Conservation (phyloP, 2,329 filamentous ascomycete genomes). For the Dothistroma pini region DNA sequence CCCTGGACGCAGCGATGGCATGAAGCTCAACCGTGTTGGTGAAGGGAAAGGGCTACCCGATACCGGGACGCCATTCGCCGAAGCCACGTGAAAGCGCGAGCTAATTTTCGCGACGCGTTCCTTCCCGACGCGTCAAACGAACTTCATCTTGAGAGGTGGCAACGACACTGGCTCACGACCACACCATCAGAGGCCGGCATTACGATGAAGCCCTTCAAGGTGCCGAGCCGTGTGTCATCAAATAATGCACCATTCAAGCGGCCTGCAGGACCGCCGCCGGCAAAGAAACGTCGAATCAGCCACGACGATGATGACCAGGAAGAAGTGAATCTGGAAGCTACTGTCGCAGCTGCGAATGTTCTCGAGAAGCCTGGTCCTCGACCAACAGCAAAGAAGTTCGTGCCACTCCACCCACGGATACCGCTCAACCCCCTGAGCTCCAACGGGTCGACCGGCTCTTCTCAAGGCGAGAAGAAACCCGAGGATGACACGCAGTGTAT, state of each 20-base stretch:
- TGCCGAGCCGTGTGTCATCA: slow-evolving; percentile 19
- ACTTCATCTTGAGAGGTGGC: neutral
- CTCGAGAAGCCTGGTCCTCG: slow-evolving; percentile 28
- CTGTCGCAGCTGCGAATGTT: slow-evolving; percentile 28
- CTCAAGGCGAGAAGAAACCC: slow-evolving; percentile 9
- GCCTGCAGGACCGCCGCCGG: slow-evolving; percentile 22
- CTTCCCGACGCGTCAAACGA: neutral
- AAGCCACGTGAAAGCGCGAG: neutral
- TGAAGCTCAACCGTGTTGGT: neutral
- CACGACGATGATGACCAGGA: slow-evolving; percentile 29
- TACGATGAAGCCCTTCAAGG: slow-evolving; percentile 33
- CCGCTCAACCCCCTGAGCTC: slow-evolving; percentile 29
- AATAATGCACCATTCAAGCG: slow-evolving; percentile 15
- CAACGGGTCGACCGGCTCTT: slow-evolving; percentile 13
- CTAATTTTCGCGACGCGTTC: neutral
- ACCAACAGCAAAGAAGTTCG: slow-evolving; percentile 22
- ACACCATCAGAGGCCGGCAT: neutral
- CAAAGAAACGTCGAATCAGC: slow-evolving; percentile 42
- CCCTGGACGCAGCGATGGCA: neutral
- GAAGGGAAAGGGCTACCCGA: neutral
- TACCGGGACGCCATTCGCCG: neutral
- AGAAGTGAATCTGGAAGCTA: slow-evolving; percentile 19
- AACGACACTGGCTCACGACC: neutral
- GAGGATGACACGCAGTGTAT: slow-evolving; percentile 29
- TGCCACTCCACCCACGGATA: slow-evolving; percentile 26